These are phyloP conservation scores for Yamadazyma laniorum DNA, from an alignment of 805 yeast genomes.

Conservation along the genomic window DNA sequence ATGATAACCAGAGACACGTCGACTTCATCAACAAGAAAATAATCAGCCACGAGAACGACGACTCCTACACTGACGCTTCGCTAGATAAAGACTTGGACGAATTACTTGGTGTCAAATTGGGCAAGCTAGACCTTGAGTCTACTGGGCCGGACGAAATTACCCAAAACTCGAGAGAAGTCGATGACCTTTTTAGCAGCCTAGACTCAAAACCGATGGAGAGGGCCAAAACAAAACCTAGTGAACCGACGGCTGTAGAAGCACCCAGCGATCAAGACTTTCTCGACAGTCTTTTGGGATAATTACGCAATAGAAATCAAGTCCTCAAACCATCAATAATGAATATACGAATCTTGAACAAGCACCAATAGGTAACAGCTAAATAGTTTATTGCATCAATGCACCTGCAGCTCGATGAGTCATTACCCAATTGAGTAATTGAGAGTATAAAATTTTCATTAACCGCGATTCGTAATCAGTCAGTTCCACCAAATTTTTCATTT, in stretches of 20 bases:
- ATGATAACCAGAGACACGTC: conserved; percentile 22
- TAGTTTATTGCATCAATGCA: conserved; percentile 3
- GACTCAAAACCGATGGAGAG: background rate
- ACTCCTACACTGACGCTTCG: background rate
- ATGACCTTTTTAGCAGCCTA: conserved; percentile 10
- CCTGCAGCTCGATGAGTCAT: conserved; percentile 13
- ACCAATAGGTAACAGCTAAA: background rate
- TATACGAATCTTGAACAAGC: background rate
- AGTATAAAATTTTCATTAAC: conserved; percentile 17
- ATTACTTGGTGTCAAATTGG: conserved; percentile 15
- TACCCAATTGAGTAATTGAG: conserved; percentile 10
- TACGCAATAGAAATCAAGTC: too few species aligned
- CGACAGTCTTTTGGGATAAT: conserved; percentile 13
- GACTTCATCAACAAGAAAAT: conserved; percentile 24
- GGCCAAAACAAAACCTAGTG: background rate
- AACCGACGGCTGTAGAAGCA: background rate
- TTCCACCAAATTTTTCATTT: conserved; percentile 3
- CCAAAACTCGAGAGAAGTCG: conserved; percentile 1
- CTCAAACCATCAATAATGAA: background rate
- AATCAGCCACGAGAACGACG: conserved; percentile 1
- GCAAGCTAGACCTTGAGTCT: conserved; percentile 2
- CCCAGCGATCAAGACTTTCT: conserved; percentile 10
- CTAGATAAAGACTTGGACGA: conserved; percentile 21
- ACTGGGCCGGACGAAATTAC: background rate
- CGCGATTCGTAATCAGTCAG: conserved; percentile 36